These are phyloP conservation scores for Brassica incana DNA, from an alignment of 345 rosid genomes.

Conservation along the genomic window DNA sequence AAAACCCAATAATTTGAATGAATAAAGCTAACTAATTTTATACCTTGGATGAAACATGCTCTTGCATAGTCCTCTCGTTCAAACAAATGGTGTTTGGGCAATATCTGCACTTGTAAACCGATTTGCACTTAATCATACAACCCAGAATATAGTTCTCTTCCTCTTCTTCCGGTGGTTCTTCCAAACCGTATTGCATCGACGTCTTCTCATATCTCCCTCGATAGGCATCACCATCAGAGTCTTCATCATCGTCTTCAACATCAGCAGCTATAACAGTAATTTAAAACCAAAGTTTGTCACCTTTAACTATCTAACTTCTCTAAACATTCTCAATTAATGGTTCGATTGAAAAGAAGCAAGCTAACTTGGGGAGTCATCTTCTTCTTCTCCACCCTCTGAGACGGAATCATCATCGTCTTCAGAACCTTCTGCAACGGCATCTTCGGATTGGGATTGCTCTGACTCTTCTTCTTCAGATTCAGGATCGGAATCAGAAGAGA, in stretches of 20 bases:
- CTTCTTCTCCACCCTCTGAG: conserved; percentile 36
- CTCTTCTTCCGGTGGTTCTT: conserved; percentile 32
- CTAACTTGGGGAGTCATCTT: conserved; percentile 60
- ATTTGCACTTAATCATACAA: conserved; percentile 64
- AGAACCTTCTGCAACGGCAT: conserved; percentile 41
- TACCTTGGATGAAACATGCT: conserved; percentile 87
- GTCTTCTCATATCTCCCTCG: conserved; percentile 23
- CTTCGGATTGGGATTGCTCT: conserved; percentile 40
- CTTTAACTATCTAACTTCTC: background rate
- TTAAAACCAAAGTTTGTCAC: background rate
- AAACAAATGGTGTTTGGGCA: conserved; percentile 74
- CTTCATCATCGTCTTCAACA: conserved; percentile 38
- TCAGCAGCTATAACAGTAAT: conserved; percentile 15
- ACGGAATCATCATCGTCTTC: conserved; percentile 46
- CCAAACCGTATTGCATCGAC: conserved; percentile 22
- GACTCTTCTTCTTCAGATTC: conserved; percentile 41
- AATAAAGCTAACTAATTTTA: background rate
- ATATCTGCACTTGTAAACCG: conserved; percentile 78
- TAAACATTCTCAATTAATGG: background rate
- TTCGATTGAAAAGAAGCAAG: conserved; percentile 28
- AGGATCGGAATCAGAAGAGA: conserved; percentile 73
- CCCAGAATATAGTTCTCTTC: conserved; percentile 50
- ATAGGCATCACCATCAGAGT: conserved; percentile 43
- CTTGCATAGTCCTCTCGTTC: conserved; percentile 63
- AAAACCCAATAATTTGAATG: background rate